Base-by-base conservation (phyloP, 2,329 filamentous ascomycete genomes). In the Diplodia intermedia region DNA sequence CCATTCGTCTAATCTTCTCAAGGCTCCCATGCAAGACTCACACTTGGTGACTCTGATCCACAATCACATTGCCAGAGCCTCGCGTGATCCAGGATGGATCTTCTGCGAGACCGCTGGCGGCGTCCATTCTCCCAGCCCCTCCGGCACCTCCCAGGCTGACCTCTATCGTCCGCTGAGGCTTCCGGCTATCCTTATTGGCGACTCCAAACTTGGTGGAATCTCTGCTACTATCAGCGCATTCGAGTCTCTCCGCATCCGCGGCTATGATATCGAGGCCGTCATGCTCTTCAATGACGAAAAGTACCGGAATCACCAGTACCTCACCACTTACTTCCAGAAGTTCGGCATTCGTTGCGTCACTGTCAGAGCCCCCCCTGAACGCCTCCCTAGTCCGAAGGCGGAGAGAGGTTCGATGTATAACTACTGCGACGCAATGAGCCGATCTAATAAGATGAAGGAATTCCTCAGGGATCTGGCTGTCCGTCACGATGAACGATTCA, bases 71-170 rank as follows among this genome's bases (percentile, higher is more conserved):
- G 68, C 77, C 7, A 72, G 79, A n/a, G 82, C 81, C 66, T 82
- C 85, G 20, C 3, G 3, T 7, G 15, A 33, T 6, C 76, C 81
- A 55, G 86, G 86, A n/a, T 87, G 89, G 78, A 80, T 91, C 1
- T 84, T 96, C 56, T 82, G 95, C 55, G 92, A 96, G 76, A 95
- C 92, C 1, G 92, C 92, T 1, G 92, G 92, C 0, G 92, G 92
- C 0, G 90, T 94, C 0, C 88, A 94, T 70, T 94, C 91, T 0
- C 92, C 92, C 0, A 87, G 87, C 0, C 92, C 92, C 0, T 91
- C 90, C 43, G 91, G 91, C 11, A 90, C 85, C 1, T 88, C 90
- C 0, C 92, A 96, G 75, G 91, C 89, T 2, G 92, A 96, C 73
- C 79, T 94, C 1, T 95, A 94, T 75, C 83, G 89, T 23, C 88